These are phyloP conservation scores for Cladosporium oxysporum DNA, from an alignment of 2,329 filamentous ascomycete species.

Conservation along the genomic window DNA sequence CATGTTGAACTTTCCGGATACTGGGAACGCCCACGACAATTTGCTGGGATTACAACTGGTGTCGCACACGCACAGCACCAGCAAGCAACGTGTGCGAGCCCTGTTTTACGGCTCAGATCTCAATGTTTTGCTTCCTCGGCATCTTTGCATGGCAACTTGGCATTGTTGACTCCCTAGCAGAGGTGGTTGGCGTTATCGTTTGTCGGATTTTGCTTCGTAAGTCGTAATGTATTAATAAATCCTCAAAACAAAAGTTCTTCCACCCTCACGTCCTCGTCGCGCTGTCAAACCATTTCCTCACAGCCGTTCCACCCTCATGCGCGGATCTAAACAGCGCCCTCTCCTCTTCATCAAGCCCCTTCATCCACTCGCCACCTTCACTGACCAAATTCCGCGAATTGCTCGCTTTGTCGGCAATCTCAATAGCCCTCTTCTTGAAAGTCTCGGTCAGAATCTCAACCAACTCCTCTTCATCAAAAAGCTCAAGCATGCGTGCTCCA, in stretches of 20 bases:
- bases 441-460: slow-evolving; percentile 64
- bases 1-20: not conserved
- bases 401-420: slow-evolving; percentile 89
- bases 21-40: not conserved
- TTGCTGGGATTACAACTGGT: not conserved
- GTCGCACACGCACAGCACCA: not conserved
- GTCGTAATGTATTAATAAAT: not conserved
- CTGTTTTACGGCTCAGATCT: not conserved
- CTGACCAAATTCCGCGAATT: slow-evolving; percentile 19
- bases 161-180: not conserved
- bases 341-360: slow-evolving; percentile 89
- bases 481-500: slow-evolving; percentile 79
- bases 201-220: not conserved
- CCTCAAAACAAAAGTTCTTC: not conserved
- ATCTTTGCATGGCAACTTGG: not conserved
- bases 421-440: slow-evolving; percentile 76
- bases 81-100: not conserved
- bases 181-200: not conserved
- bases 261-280: slow-evolving; percentile 24
- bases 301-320: slow-evolving; percentile 50
- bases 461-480: slow-evolving; percentile 88
- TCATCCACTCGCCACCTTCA: slow-evolving; percentile 75
- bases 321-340: slow-evolving; percentile 57
- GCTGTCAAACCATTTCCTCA: slow-evolving; percentile 45
- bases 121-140: no score